Evolutionary conservation across 441 rosid genomes (phyloP).

Genomic region (Syzygium malaccense): DNA sequence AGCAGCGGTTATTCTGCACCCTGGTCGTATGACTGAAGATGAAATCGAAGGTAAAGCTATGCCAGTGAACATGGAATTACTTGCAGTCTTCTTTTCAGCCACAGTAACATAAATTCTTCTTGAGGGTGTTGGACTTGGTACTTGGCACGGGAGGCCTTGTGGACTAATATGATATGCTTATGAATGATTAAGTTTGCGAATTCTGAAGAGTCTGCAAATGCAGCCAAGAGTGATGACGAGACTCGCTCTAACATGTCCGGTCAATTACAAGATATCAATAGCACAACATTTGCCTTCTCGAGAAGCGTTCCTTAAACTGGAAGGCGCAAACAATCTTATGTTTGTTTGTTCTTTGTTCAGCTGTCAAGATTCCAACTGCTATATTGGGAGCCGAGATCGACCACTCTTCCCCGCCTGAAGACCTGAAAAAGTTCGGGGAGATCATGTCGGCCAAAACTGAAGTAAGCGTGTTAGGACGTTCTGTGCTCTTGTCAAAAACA

Average conservation of each 20-base stretch:
- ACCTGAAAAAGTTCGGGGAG: neutral
- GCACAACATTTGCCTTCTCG: neutral
- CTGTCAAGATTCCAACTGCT: neutral
- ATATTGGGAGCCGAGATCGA: conserved; percentile 6
- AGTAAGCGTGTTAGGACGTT: neutral
- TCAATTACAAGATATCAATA: neutral
- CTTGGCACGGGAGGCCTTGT: neutral
- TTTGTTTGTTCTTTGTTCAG: neutral
- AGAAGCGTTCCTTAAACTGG: neutral
- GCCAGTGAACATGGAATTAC: neutral
- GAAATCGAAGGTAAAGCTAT: neutral
- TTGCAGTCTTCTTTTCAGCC: neutral
- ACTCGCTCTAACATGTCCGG: neutral
- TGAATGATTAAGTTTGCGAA: neutral
- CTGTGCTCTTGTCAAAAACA: neutral
- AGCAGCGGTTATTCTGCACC: neutral
- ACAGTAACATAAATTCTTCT: neutral
- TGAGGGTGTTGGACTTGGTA: neutral
- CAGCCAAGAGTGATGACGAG: neutral
- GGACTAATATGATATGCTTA: neutral
- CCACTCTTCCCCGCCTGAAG: neutral
- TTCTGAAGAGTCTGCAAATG: neutral
- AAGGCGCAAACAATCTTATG: neutral
- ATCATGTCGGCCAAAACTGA: neutral
- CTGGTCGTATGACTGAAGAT: neutral